Conservation (phyloP, 352 stramenopile species). For the Globisporangium perplexum region DNA sequence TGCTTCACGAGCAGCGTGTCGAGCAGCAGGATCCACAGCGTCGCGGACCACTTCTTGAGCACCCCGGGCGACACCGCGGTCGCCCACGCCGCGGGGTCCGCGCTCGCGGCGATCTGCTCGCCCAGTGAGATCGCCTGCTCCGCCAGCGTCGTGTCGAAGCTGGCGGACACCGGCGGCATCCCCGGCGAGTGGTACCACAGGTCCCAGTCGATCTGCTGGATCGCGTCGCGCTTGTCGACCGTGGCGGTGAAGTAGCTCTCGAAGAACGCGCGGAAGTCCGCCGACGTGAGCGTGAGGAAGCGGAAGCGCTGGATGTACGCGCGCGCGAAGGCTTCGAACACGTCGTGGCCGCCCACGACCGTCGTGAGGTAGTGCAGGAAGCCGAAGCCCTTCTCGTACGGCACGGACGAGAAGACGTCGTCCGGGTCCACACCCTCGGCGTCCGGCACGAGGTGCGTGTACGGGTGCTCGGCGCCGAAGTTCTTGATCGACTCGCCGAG, state of each 20-base stretch:
- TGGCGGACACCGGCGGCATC: constrained; percentile 80
- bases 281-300: constrained; percentile 83
- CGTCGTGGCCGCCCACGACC: constrained; percentile 30
- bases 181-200: constrained; percentile 88
- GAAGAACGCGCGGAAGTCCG: constrained; percentile 72
- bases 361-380: constrained; percentile 79
- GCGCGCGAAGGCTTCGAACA: constrained; percentile 86
- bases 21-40: constrained; percentile 50
- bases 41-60: constrained; percentile 32
- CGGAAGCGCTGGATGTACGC: constrained; percentile 90
- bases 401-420: constrained; percentile 92
- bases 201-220: constrained; percentile 90
- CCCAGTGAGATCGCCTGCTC: constrained; percentile 32
- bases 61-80: not conserved
- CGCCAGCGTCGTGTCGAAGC: constrained; percentile 86
- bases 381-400: constrained; percentile 94
- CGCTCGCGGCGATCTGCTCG: constrained; percentile 26
- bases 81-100: constrained; percentile 24
- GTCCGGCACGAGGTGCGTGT: constrained; percentile 87
- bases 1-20: constrained; percentile 37
- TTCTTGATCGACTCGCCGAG: constrained; percentile 36
- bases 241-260: constrained; percentile 64
- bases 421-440: constrained; percentile 92
- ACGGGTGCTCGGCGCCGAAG: constrained; percentile 62
- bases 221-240: constrained; percentile 20